A percentile compares a stretch with the other conserved stretches of the same genome.
Evolutionary conservation across 163 green algal genomes (phyloP).

Genomic region (Chloromonas sp.): DNA sequence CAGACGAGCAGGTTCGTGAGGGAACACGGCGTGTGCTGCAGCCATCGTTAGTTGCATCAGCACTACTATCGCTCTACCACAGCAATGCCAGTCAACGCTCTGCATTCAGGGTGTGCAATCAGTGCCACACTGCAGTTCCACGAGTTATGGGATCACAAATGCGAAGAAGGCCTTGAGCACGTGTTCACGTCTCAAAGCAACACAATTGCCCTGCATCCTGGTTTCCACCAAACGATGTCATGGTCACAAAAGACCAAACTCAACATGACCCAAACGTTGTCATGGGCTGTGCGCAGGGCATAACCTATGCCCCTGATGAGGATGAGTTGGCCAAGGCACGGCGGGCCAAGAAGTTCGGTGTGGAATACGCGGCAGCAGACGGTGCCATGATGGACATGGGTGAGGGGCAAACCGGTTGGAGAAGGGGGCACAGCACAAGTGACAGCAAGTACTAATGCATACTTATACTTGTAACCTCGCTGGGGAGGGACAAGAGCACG

Average conservation of each 20-base stretch:
- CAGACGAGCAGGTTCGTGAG: neutral
- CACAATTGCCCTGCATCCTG: too few relatives aligned
- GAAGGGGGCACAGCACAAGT: neutral
- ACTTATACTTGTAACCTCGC: too few relatives aligned
- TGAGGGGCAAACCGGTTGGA: constrained; percentile 12
- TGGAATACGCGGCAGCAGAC: constrained; percentile 26
- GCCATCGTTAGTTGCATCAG: too few relatives aligned
- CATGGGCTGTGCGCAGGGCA: neutral
- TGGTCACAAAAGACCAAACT: neutral
- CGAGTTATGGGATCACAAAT: too few relatives aligned
- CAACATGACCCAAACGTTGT: neutral
- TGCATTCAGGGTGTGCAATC: too few relatives aligned
- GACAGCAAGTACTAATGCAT: neutral
- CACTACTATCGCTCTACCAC: too few relatives aligned
- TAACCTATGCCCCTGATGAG: constrained; percentile 31
- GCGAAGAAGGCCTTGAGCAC: too few relatives aligned
- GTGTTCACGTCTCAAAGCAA: too few relatives aligned
- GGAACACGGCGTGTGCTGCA: neutral
- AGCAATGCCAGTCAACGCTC: too few relatives aligned
- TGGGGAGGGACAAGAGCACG: too few relatives aligned
- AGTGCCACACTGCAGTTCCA: too few relatives aligned
- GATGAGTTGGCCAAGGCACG: constrained; percentile 23
- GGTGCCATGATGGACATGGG: constrained; percentile 64
- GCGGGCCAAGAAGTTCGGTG: constrained; percentile 43
- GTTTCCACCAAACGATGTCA: neutral